Evolutionary conservation across 768 basidiomycete species (phyloP).

Genomic region (Hydnum rufescens): DNA sequence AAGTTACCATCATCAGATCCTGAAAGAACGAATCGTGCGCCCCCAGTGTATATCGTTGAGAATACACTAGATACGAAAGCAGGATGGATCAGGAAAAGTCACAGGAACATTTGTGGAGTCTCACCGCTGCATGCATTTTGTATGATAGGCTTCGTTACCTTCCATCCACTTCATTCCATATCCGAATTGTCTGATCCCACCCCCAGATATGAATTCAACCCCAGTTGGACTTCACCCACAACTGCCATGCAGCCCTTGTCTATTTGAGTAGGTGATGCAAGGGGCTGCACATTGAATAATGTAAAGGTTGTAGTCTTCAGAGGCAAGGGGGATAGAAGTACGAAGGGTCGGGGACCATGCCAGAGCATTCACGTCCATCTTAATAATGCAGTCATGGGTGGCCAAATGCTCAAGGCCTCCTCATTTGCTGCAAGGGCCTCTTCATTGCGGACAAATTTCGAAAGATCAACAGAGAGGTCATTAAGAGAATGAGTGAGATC

Average conservation of each 20-base stretch:
- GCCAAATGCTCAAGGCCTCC: too few relatives aligned
- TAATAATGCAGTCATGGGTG: too few relatives aligned
- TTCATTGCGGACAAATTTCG: too few relatives aligned
- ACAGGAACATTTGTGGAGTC: conserved; percentile 8
- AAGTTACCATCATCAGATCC: conserved; percentile 94
- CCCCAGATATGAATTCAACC: conserved; percentile 83
- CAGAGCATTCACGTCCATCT: conserved; percentile 75
- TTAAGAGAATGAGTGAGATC: too few relatives aligned
- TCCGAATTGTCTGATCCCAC: conserved; percentile 89
- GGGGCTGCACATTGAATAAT: conserved; percentile 87
- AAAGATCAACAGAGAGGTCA: too few relatives aligned
- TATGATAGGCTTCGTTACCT: conserved; percentile 82
- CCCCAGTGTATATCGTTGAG: conserved; percentile 70
- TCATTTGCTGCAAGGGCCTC: too few relatives aligned
- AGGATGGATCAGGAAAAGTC: neutral
- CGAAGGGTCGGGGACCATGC: conserved; percentile 96
- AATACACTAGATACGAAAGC: conserved; percentile 55
- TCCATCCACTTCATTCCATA: conserved; percentile 81
- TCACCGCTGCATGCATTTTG: conserved; percentile 95
- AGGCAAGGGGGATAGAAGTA: conserved; percentile 78
- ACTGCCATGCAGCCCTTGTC: conserved; percentile 91
- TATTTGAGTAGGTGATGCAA: conserved; percentile 67
- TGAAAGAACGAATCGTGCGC: conserved; percentile 78
- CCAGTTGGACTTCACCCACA: conserved; percentile 98
- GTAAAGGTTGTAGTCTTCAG: conserved; percentile 95